Base-by-base conservation (phyloP, 1,284 basidiomycete genomes). In the Rhodotorula glutinis region DNA sequence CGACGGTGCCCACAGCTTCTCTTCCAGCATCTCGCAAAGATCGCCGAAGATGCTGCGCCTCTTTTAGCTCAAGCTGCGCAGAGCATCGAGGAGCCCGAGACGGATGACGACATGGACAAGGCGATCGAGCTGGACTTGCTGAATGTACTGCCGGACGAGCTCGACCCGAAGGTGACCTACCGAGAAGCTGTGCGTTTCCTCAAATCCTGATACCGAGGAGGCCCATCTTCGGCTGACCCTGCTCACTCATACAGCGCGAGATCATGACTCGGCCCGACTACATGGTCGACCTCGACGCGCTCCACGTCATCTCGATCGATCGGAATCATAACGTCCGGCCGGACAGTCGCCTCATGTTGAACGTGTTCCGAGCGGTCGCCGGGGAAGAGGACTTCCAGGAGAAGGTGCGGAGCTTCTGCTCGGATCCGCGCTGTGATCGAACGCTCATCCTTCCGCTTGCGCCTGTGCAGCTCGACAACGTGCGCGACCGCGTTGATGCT, bases 1-100 rank as follows among this genome's bases (percentile, higher is more conserved):
- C n/a, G 0, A 27, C n/a, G 33, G 0, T 27, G 13, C 47, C 2
- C 14, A 19, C 56, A 72, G 73, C 65, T 74, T 4, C 71, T 76
- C 51, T 71, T 76, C 53, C 75, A 76, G 53, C 72, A 65, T 38
- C 64, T 75, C 25, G 75, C 74, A 29, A 66, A 71, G n/a, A 53
- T 68, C 9, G 68, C 73, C n/a, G 65, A 70, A 33, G 57, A 56
- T 8, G 53, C 60, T n/a, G 62, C 70, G 43, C 54, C 38, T 4
- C 17, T 60, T 23, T 19, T 51, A 8, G 21, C 30, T 10, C 21
- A 47, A n/a, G 57, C 51, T 3, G 27, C 53, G 5, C 29, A 55
- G 25, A 43, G 58, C 14, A 38, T 62, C 27, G 66, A 66, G 33
- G 41, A 47, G 11, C 27, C 41, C 9, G n/a, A 54, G 17, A 46